These are phyloP conservation scores for Xylaria sp. DNA, from an alignment of 2,329 filamentous ascomycete species.

Conservation along the genomic window DNA sequence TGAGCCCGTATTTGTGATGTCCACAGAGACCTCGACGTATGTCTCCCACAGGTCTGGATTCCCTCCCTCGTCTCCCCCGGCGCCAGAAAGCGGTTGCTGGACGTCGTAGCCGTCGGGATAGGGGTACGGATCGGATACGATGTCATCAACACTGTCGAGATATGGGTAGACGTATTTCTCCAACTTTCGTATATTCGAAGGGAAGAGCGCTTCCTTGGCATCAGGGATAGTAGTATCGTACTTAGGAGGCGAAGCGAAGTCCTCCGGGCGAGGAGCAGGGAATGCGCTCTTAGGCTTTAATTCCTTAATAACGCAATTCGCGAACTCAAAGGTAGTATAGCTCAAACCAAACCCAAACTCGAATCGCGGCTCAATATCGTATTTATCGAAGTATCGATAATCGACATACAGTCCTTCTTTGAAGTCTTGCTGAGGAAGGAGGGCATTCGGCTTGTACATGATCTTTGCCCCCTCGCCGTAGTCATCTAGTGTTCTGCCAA, in stretches of 20 bases:
- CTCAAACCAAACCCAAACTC: constrained; percentile 89
- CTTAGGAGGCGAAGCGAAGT: constrained; percentile 60
- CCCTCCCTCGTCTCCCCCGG: constrained; percentile 75
- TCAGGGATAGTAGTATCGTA: constrained; percentile 68
- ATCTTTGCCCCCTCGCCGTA: constrained; percentile 79
- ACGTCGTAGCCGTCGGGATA: constrained; percentile 68
- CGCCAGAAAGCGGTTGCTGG: constrained; percentile 64
- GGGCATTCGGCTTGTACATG: constrained; percentile 74
- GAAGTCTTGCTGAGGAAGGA: constrained; percentile 85
- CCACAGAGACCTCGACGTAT: constrained; percentile 61
- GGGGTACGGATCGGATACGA: constrained; percentile 54
- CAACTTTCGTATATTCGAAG: constrained; percentile 68
- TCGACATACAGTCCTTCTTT: constrained; percentile 87
- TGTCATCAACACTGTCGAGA: constrained; percentile 62
- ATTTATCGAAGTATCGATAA: constrained; percentile 88
- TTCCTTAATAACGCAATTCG: constrained; percentile 60
- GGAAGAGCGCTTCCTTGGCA: constrained; percentile 69
- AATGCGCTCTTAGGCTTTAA: constrained; percentile 59
- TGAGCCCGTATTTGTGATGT: constrained; percentile 65
- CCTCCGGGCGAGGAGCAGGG: constrained; percentile 54
- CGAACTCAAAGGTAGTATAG: constrained; percentile 78
- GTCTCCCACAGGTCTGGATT: constrained; percentile 73
- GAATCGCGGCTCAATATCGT: constrained; percentile 78
- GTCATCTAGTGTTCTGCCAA: constrained; percentile 78
- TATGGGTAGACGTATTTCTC: constrained; percentile 81